Percentiles rank a stretch among this genome's conserved stretches.
phyloP scores from a whole-genome alignment of 139 green algal genomes.

The Chlorokybus atmophyticus region DNA sequence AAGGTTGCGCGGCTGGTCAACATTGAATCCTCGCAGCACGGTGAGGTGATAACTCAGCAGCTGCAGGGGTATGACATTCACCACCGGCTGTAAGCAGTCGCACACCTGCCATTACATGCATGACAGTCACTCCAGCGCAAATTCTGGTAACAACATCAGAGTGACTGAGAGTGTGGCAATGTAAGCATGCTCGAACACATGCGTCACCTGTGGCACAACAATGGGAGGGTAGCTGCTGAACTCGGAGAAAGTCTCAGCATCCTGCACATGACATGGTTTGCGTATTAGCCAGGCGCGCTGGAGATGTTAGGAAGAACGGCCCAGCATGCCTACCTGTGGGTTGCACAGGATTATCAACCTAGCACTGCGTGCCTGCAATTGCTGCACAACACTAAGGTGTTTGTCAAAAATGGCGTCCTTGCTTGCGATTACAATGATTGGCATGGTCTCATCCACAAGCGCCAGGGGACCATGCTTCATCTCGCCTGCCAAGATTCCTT shows the following conservation, averaged over 20 bases:
- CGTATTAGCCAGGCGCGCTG: no score
- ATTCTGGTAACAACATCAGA: constrained; percentile 47
- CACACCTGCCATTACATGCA: no score
- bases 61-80: constrained; percentile 96
- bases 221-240: no score
- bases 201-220: no score
- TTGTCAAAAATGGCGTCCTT: constrained; percentile 35
- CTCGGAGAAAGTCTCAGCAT: no score
- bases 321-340: no score
- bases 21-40: constrained; percentile 75
- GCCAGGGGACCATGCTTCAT: constrained; percentile 97
- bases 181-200: no score
- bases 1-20: constrained; percentile 94
- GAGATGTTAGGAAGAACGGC: no score
- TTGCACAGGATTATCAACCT: no score
- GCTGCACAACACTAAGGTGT: not conserved
- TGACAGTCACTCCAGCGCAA: no score
- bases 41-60: constrained; percentile 90
- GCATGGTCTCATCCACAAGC: constrained; percentile 84
- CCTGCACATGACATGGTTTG: no score
- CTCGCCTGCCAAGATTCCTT: constrained; percentile 95
- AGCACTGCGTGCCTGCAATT: not conserved
- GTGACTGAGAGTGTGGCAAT: no score
- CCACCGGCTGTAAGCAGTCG: constrained; percentile 78
- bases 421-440: constrained; percentile 82